These are phyloP conservation scores for Candida oleophila DNA, from an alignment of 805 yeast genomes.

Conservation along the genomic window DNA sequence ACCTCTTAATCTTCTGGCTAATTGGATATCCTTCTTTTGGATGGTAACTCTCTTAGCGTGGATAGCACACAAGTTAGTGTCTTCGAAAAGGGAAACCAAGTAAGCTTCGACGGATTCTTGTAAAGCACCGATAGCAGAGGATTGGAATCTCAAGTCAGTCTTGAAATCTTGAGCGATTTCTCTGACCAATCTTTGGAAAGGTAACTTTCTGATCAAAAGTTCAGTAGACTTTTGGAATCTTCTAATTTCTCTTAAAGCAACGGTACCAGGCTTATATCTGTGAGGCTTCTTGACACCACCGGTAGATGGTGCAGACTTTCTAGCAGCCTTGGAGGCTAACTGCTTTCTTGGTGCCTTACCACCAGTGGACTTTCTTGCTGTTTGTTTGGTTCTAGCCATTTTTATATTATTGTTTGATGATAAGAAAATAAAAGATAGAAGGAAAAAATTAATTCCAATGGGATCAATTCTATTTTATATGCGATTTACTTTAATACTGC, in stretches of 20 bases:
- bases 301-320: conserved; percentile 50
- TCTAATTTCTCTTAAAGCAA: conserved; percentile 52
- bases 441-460: neutral
- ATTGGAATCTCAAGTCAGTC: conserved; percentile 49
- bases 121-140: conserved; percentile 50
- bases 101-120: conserved; percentile 52
- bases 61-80: conserved; percentile 51
- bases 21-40: conserved; percentile 51
- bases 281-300: conserved; percentile 53
- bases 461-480: neutral
- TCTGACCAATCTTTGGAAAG: conserved; percentile 51
- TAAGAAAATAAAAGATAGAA: conserved; percentile 2
- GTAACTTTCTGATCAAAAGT: conserved; percentile 49
- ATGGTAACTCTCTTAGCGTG: conserved; percentile 53
- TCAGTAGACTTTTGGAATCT: conserved; percentile 51
- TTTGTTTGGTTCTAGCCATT: conserved; percentile 52
- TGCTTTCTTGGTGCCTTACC: conserved; percentile 54
- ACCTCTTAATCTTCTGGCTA: conserved; percentile 53
- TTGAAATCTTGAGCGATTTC: conserved; percentile 51
- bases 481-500: neutral
- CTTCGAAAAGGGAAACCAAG: conserved; percentile 48
- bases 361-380: conserved; percentile 52
- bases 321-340: conserved; percentile 51
- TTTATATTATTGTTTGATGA: conserved; percentile 3
- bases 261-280: conserved; percentile 55